Base-by-base conservation (phyloP, 257 asterid species). In the Vinca minor region DNA sequence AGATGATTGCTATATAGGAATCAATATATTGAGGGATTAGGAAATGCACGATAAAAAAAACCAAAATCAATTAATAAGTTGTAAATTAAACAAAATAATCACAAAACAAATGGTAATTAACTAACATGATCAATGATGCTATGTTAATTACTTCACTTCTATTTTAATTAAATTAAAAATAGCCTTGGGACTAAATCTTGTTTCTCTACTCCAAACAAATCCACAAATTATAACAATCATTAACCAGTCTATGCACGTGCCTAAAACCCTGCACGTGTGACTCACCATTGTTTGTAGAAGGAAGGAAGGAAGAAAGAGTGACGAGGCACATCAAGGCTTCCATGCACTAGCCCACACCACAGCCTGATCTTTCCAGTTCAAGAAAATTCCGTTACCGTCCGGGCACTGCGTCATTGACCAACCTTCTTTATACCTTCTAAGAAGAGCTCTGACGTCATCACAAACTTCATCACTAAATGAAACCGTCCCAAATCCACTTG, bases 291-390 rank as follows among this genome's bases (percentile, higher is more conserved):
- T n/a, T n/a, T n/a, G 75, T 7, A 34, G 38, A 7, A 34, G 42
- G 70, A n/a, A n/a, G n/a, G n/a, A n/a, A n/a, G n/a, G n/a, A n/a
- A 62, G 55, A n/a, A n/a, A n/a, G n/a, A n/a, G n/a, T n/a, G n/a
- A 65, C 57, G 69, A 77, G 0, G 59, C 79, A 0, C 66, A n/a
- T 74, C 78, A 85, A 17, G 94, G 91, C 85, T 71, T 84, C 99
- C 99, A 93, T 76, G 99, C 96, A 77, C 96, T 89, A 44, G 96
- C 99, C 99, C 99, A 93, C 68, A 93, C 96, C 79, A 87, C 99
- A 76, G 94, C 86, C 82, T 85, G 90, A 59, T 89, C 99, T 81
- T 84, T 93, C 99, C 97, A 93, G 0, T 83, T 76, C 63, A 93
- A 85, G 96, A 93, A 93, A 78, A 93, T 85, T 73, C 99, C 99